Evolutionary conservation across 352 stramenopile genomes (phyloP), one percentile per base, ranked within the genome.

Genomic region (Pythium scleroteichum): DNA sequence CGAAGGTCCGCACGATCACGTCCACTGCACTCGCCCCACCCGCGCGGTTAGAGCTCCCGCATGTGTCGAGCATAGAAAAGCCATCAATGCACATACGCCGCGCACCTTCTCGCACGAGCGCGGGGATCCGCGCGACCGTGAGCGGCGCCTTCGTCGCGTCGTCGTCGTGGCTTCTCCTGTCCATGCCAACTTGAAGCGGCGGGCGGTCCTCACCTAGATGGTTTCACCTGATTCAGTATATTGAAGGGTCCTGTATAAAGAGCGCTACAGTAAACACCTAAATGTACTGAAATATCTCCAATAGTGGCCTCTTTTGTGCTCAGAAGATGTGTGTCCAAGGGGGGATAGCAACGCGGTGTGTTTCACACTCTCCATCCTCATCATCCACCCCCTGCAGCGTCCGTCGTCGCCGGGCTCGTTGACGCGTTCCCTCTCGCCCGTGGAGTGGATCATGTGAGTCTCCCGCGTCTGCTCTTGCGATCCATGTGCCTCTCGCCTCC

Each of bases 71-170:
- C 42, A 54, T 49, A 47, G 54, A 12, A 10, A 12, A 17, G 26
- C 13, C n/a, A 45, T 10, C 12, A 35, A 5, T 1, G 24, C 47
- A 38, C 46, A 39, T 52, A 2, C 13, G 19, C 13, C n/a, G 5
- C 38, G 2, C 42, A 82, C 73, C 73, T 79, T 82, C 73, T 27
- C 71, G 71, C 39, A 82, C 73, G 19, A 82, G 49, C 55, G 65
- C 69, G 24, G 73, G 73, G 51, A 82, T 79, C 41, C 62, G 32
- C 38, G 73, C 73, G 32, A 82, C 73, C 13, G 64, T 71, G 22
- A 79, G 42, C 47, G 59, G 51, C 35, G 44, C 13, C 26, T 33
- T 40, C 4, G 7, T 49, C n/a, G 52, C 17, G 38, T 44, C 13
- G 38, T 44, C 17, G 38, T 44, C 13, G 38, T 44, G 13, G 7